These are phyloP conservation scores for Cyberlindnera petersonii DNA, from an alignment of 805 yeast genomes.

Conservation along the genomic window DNA sequence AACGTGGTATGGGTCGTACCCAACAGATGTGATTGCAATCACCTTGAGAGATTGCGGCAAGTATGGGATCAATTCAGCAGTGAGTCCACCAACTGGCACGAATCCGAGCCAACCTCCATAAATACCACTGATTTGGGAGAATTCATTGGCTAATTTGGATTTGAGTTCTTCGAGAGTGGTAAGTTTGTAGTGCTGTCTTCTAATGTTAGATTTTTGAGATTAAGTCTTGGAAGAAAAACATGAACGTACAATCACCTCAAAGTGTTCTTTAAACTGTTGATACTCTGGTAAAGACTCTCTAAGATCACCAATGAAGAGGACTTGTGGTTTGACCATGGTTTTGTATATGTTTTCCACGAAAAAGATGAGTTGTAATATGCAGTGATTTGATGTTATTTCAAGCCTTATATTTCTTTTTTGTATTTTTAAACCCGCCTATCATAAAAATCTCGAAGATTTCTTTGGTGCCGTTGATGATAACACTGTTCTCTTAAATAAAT, in stretches of 20 bases:
- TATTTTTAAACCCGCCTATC: too few species aligned
- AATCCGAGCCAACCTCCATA: slow-evolving; percentile 62
- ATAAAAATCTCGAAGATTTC: too few species aligned
- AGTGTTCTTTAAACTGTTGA: slow-evolving; percentile 33
- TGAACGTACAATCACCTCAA: slow-evolving; percentile 32
- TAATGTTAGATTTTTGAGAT: slow-evolving; percentile 5
- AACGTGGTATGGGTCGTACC: slow-evolving; percentile 49
- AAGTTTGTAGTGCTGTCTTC: slow-evolving; percentile 28
- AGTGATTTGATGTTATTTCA: too few species aligned
- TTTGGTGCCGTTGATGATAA: too few species aligned
- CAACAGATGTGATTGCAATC: slow-evolving; percentile 54
- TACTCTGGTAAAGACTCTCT: slow-evolving; percentile 37
- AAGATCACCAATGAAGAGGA: slow-evolving; percentile 43
- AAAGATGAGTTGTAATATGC: too few species aligned
- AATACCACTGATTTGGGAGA: slow-evolving; percentile 42
- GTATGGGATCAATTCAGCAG: slow-evolving; percentile 37
- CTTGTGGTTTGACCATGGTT: slow-evolving; percentile 14
- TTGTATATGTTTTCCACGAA: neutral
- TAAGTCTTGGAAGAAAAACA: neutral
- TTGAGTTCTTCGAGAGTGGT: slow-evolving; percentile 38
- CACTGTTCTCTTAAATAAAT: too few species aligned
- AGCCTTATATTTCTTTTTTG: too few species aligned
- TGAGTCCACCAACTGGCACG: slow-evolving; percentile 46
- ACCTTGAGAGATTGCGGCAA: slow-evolving; percentile 46
- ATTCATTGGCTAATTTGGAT: slow-evolving; percentile 33